These are phyloP conservation scores for Naumovozyma baii DNA, from an alignment of 805 yeast genomes.

Conservation along the genomic window DNA sequence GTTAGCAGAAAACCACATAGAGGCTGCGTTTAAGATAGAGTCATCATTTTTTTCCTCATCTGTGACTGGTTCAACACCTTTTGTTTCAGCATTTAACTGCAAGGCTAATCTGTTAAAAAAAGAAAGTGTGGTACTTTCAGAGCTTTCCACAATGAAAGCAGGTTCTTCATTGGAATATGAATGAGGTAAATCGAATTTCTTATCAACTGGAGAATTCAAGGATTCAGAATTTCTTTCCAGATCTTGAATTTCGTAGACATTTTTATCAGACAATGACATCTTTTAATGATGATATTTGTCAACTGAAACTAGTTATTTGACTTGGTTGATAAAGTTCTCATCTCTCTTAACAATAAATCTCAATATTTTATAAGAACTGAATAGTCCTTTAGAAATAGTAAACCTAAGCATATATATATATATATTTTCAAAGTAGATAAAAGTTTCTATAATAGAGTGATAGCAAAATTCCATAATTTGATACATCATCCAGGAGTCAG, in stretches of 20 bases:
- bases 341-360: no score
- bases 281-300: background rate
- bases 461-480: no score
- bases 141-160: background rate
- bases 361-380: no score
- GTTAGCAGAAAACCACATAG: slow-evolving; percentile 90
- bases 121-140: slow-evolving; percentile 8
- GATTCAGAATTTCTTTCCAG: slow-evolving; percentile 2
- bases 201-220: background rate
- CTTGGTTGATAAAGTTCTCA: no score
- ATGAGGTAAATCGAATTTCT: background rate
- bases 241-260: slow-evolving; percentile 5
- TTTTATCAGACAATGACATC: slow-evolving; percentile 1
- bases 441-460: no score
- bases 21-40: slow-evolving; percentile 58
- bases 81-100: slow-evolving; percentile 40
- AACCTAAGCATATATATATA: no score
- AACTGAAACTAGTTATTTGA: no score
- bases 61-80: slow-evolving; percentile 74
- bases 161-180: background rate
- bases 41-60: slow-evolving; percentile 69
- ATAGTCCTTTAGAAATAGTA: no score
- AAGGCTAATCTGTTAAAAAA: slow-evolving; percentile 20
- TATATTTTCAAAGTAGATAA: no score
- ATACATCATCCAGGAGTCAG: no score